phyloP scores from a whole-genome alignment of 2,329 filamentous ascomycete genomes.

The Thelonectria discophora region DNA sequence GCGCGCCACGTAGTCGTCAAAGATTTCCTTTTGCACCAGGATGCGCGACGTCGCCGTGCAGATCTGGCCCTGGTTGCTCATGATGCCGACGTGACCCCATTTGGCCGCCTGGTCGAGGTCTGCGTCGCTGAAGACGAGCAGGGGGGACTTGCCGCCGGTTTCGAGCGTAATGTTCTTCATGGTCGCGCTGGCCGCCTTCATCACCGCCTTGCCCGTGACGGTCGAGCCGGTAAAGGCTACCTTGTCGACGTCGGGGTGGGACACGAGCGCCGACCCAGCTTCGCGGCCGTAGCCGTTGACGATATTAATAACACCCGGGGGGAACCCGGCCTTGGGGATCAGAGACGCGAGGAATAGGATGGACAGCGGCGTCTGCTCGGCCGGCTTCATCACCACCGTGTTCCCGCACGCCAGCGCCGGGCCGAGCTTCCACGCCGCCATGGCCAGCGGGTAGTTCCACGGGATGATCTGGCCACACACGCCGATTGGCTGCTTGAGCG shows the following conservation, averaged over 20 bases:
- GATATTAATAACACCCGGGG: constrained; percentile 76
- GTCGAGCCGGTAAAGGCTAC: constrained; percentile 79
- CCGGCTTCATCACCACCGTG: constrained; percentile 67
- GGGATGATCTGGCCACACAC: constrained; percentile 75
- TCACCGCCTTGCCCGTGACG: constrained; percentile 71
- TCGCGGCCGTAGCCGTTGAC: constrained; percentile 72
- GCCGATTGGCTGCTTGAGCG: constrained; percentile 73
- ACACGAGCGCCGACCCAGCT: constrained; percentile 71
- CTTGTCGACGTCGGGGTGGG: constrained; percentile 73
- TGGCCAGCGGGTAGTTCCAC: constrained; percentile 77
- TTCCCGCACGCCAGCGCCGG: constrained; percentile 70
- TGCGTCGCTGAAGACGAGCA: constrained; percentile 67
- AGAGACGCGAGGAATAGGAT: constrained; percentile 69
- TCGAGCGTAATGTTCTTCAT: constrained; percentile 67
- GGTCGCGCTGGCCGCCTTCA: constrained; percentile 70
- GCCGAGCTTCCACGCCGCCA: constrained; percentile 78
- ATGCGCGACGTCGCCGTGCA: constrained; percentile 66
- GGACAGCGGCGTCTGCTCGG: constrained; percentile 69
- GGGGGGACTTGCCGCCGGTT: constrained; percentile 67
- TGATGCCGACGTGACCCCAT: constrained; percentile 48
- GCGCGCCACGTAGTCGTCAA: constrained; percentile 65
- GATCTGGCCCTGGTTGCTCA: constrained; percentile 65
- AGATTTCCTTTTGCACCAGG: constrained; percentile 63
- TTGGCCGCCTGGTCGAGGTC: constrained; percentile 71
- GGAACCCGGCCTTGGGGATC: constrained; percentile 75